Percentiles rank a stretch among this genome's conserved stretches.
phyloP scores from a whole-genome alignment of 2,329 filamentous ascomycete species.

The Blastomyces emzantsi region DNA sequence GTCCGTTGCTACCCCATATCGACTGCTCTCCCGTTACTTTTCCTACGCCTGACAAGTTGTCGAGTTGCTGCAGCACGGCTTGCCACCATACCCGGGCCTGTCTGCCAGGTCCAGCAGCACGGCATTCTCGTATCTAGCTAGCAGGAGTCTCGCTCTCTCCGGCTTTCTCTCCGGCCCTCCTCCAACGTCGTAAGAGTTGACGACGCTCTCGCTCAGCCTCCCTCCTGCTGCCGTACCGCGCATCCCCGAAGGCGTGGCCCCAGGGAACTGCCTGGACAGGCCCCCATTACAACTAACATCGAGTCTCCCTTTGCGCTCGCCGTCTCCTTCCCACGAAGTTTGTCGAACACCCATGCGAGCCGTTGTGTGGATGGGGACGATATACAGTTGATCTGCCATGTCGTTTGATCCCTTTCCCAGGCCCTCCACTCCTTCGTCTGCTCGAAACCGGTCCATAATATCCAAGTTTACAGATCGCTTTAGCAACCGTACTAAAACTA shows the following conservation, averaged over 20 bases:
- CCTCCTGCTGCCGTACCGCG: not conserved
- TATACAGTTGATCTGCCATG: conserved; percentile 31
- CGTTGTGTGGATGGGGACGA: conserved; percentile 27
- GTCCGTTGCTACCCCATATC: not conserved
- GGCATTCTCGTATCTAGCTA: not conserved
- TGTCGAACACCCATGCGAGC: not conserved
- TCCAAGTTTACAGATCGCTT: conserved; percentile 50
- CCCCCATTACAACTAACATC: not conserved
- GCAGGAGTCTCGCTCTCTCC: too few species aligned
- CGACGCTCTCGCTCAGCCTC: not conserved
- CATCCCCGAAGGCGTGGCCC: not conserved
- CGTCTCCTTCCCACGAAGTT: not conserved
- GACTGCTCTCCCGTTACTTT: not conserved
- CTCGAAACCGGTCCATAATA: conserved; percentile 39
- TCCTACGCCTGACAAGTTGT: not conserved
- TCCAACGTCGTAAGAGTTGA: not conserved
- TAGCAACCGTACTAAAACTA: conserved; percentile 44
- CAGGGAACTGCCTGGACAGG: not conserved
- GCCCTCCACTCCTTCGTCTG: conserved; percentile 29
- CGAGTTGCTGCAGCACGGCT: not conserved
- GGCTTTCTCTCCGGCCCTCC: not conserved
- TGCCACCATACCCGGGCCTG: not conserved
- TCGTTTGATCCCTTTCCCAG: conserved; percentile 31
- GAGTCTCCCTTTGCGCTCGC: not conserved
- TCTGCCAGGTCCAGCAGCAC: not conserved